phyloP scores from a whole-genome alignment of 805 yeast species.

The Jamesozyma hellenica region DNA sequence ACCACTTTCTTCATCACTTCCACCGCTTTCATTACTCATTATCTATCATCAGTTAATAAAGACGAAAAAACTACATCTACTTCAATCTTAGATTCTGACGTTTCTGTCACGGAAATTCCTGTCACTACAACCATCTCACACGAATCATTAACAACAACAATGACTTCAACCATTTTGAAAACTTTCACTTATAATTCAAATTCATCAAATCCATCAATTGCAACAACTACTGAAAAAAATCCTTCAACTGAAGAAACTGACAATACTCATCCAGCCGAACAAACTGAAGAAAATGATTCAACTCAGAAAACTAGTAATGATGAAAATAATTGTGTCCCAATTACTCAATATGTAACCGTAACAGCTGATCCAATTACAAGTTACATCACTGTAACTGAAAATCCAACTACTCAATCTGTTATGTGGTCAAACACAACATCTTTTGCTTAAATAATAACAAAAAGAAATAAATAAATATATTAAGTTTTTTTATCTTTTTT shows the following conservation, averaged over 20 bases:
- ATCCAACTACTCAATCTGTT: constrained; percentile 7
- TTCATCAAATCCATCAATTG: neutral
- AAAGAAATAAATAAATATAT: too few species aligned
- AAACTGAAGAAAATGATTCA: neutral
- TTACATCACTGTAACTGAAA: constrained; percentile 8
- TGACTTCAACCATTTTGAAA: constrained; percentile 10
- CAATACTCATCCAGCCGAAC: neutral
- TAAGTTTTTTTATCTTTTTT: too few species aligned
- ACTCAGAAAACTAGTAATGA: neutral
- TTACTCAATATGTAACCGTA: constrained; percentile 13
- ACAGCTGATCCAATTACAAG: constrained; percentile 14
- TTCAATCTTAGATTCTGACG: constrained; percentile 7
- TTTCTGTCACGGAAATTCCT: constrained; percentile 6
- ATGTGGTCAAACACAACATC: constrained; percentile 3
- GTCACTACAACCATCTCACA: constrained; percentile 7
- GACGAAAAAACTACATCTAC: constrained; percentile 2
- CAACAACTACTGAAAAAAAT: neutral
- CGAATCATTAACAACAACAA: constrained; percentile 4
- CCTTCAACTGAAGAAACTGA: neutral
- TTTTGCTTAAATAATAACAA: too few species aligned
- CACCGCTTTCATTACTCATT: constrained; percentile 15
- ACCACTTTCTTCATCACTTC: constrained; percentile 20
- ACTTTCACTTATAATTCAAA: neutral
- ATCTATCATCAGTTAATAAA: constrained; percentile 12
- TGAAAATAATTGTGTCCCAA: neutral